Conservation (phyloP, 768 basidiomycete genomes). For the Boletus coccyginus region DNA sequence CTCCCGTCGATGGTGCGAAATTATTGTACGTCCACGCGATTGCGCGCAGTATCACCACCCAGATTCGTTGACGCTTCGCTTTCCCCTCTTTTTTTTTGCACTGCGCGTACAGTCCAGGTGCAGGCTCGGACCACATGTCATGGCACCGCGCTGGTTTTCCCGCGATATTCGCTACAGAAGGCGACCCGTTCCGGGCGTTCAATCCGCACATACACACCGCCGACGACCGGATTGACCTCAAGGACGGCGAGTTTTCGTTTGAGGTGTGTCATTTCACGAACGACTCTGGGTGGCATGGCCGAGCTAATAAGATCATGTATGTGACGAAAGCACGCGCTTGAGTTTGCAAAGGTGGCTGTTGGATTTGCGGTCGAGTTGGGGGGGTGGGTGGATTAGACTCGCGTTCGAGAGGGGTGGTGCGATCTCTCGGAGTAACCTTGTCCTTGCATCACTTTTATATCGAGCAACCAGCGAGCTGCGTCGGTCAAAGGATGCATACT, state of each 20-base stretch:
- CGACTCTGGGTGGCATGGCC: not conserved
- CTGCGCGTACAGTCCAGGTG: slow-evolving; percentile 24
- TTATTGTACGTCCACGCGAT: slow-evolving; percentile 28
- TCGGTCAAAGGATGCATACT: no score
- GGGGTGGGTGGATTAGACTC: slow-evolving; percentile 9
- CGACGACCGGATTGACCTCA: slow-evolving; percentile 19
- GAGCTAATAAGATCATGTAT: not conserved
- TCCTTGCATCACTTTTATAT: no score
- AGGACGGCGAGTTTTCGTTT: slow-evolving; percentile 42
- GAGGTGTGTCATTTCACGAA: slow-evolving; percentile 20
- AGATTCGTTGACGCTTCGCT: not conserved
- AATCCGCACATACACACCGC: slow-evolving; percentile 43
- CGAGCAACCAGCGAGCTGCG: no score
- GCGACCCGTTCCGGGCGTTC: slow-evolving; percentile 35
- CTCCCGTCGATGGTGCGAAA: slow-evolving; percentile 17
- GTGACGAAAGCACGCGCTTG: slow-evolving; percentile 45
- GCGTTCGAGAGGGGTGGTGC: not conserved
- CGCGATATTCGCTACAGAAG: slow-evolving; percentile 41
- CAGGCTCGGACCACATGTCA: slow-evolving; percentile 46
- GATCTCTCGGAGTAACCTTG: not conserved
- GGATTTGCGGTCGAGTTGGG: slow-evolving; percentile 54
- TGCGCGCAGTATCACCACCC: no score
- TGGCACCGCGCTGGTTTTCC: slow-evolving; percentile 43
- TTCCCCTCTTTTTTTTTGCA: no score
- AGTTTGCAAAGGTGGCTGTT: slow-evolving; percentile 58